Evolutionary conservation across 306 rosid genomes (phyloP), one percentile per base, ranked within the genome.

Genomic region (Inga oerstediana): DNA sequence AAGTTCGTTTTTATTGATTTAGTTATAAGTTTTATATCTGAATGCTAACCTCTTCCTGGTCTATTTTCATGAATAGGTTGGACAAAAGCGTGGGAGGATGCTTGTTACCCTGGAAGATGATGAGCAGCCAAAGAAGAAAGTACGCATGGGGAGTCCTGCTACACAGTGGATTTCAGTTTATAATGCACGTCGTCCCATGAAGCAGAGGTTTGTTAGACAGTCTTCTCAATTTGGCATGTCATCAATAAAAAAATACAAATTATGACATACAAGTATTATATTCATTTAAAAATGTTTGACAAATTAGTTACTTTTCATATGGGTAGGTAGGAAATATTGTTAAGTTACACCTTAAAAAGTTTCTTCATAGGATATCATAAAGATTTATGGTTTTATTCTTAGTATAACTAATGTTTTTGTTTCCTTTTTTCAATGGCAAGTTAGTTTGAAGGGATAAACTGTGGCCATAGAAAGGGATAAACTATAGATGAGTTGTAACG

Each of bases 161-260:
- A 93, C 93, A 32, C 98, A 93, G 83, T 94, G 98, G 98, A 91
- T 94, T 87, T 93, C 98, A 5, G 97, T 93, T 73, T 94, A 94
- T 87, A 94, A 94, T 90, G 98, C 98, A 56, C 97, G 92, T 32
- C 93, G 97, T 65, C 97, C 97, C 64, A 94, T 94, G 98, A 94
- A 94, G 92, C 98, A 93, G 81, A 94, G 98, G 98, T 94, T 75
- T 72, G 79, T 74, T 22, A 46, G 22, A 79, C 64, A 56, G 80
- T 43, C 52, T 73, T 3, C 24, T 77, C 74, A 24, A 35, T 76
- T 70, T 72, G 46, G 69, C 78, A 30, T 68, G 67, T 59, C 75
- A 52, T 69, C 76, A 46, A 68, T 49, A 45, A 75, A 46, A 46
- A 46, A 73, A 73, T 27, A 20, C 24, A 10, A 8, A 20, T 8